Base-by-base conservation (phyloP, 306 rosid species). In the Cucumis cinereus region DNA sequence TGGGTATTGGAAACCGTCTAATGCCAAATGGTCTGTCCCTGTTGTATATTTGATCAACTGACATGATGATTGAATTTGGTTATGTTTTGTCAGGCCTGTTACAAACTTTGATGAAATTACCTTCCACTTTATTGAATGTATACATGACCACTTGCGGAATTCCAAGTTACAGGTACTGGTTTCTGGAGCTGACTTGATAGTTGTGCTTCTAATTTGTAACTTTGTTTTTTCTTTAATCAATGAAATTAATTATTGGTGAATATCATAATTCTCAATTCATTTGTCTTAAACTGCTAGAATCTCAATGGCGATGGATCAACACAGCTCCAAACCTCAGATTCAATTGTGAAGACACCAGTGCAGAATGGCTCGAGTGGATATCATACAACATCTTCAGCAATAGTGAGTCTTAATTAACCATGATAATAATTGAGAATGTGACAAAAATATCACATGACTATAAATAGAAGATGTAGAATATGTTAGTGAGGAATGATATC, bases 61-160 rank as follows among this genome's bases (percentile, higher is more conserved):
- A 30, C 24, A 45, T 14, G 23, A 24, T 38, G 49, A 23, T 55
- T 55, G 78, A 73, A 64, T 68, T 77, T 68, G 49, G 53, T 62
- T 26, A 75, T 80, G 83, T 28, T 78, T 83, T 66, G 59, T 50
- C 92, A 95, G 97, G 97, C 93, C 90, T 11, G 87, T 95, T 74
- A 84, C 81, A 68, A 89, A 87, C 83, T 95, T 82, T 75, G 97
- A 95, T 38, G 98, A 95, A 85, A 78, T 95, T 73, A 57, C 96
- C 49, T 90, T 87, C 82, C 99, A 95, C 90, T 95, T 89, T 59
- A 88, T 95, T 33, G 98, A 92, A 70, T 95, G 99, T 88, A 90
- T 95, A 77, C 95, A 90, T 76, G 87, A 83, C 81, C 82, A 88
- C 87, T 85, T 95, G 64, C 82, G 61, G 77, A 79, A 57, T 45